Evolutionary conservation across 1,139 yeast genomes (phyloP), one percentile per base, ranked within the genome.

Genomic region (Blastobotrys illinoisensis): DNA sequence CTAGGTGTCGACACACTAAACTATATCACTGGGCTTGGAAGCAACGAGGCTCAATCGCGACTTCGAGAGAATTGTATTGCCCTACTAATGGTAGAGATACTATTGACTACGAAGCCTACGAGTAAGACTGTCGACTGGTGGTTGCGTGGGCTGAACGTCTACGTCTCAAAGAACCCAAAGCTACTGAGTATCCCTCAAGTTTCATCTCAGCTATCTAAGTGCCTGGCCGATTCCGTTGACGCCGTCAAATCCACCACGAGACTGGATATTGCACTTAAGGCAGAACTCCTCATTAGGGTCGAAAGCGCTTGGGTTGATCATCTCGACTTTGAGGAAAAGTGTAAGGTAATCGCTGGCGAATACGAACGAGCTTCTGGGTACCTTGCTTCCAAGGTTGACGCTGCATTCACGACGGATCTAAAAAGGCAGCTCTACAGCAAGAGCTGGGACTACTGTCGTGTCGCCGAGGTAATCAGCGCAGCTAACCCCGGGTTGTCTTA

Each of bases 111-210:
- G 9, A 16, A 24, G 21, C 19, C 32, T 2, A n/a, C 9, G 2
- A 21, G 16, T 5, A n/a, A 36, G 13, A 20, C 32, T n/a, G n/a
- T 19, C 16, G 55, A 40, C 18, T 13, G 21, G 7, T 46, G 56
- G 46, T 28, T 53, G 13, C 51, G 48, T 1, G 53, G 53, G 2
- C 49, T 58, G 20, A 53, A 54, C 47, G 48, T 54, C 2, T 52
- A 47, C 21, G 21, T 52, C 7, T 5, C 47, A 21, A 44, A 14
- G 50, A 47, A 20, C 43, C 50, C 28, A 40, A 47, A 20, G 45
- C 6, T n/a, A 46, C 32, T 11, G 43, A 18, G 6, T 21, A 26
- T 45, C 47, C 52, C 24, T 2, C 23, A 13, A 24, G 46, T 20
- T 2, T 47, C 14, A 51, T 50, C 40, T 3, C 32, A 19, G 21